Percentiles rank a stretch among this genome's conserved stretches.
These are phyloP conservation scores for Globisporangium takayamanum DNA, from an alignment of 352 stramenopile genomes.

Conservation along the genomic window DNA sequence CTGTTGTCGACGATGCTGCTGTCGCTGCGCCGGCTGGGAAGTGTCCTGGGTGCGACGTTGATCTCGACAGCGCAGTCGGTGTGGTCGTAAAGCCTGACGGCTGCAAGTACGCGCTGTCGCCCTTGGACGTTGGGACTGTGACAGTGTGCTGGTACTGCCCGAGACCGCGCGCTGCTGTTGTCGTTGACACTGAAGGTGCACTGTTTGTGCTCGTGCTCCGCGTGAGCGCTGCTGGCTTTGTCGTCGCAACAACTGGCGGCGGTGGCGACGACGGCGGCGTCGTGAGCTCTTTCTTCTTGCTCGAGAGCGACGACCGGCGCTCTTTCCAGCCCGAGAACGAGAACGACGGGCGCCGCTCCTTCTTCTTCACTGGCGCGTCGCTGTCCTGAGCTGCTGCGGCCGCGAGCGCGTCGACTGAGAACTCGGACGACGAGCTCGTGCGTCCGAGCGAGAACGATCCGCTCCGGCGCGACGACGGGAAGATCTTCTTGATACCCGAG, in stretches of 20 bases:
- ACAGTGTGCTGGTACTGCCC: not conserved
- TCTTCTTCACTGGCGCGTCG: constrained; percentile 24
- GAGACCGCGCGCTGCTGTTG: constrained; percentile 1
- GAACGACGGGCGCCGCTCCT: constrained; percentile 41
- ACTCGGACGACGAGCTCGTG: constrained; percentile 14
- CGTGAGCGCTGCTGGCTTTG: not conserved
- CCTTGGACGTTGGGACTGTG: constrained; percentile 7
- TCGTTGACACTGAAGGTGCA: not conserved
- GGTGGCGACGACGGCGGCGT: constrained; percentile 1
- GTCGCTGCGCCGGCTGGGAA: constrained; percentile 1
- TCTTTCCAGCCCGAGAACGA: constrained; percentile 48
- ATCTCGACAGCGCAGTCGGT: constrained; percentile 10
- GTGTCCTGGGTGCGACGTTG: constrained; percentile 11
- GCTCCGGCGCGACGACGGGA: constrained; percentile 39
- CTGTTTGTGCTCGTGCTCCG: not conserved
- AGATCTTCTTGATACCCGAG: constrained; percentile 78
- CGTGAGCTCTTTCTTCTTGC: constrained; percentile 15
- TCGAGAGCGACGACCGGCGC: constrained; percentile 24
- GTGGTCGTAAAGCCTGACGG: constrained; percentile 6
- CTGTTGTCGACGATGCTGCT: not conserved
- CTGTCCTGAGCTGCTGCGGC: constrained; percentile 15
- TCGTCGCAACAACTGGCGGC: not conserved
- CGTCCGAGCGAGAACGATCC: constrained; percentile 43
- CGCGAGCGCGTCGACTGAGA: constrained; percentile 32
- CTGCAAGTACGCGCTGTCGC: constrained; percentile 7